Evolutionary conservation across 768 basidiomycete genomes (phyloP).

Genomic region (Porpolomopsis calyptriformis): DNA sequence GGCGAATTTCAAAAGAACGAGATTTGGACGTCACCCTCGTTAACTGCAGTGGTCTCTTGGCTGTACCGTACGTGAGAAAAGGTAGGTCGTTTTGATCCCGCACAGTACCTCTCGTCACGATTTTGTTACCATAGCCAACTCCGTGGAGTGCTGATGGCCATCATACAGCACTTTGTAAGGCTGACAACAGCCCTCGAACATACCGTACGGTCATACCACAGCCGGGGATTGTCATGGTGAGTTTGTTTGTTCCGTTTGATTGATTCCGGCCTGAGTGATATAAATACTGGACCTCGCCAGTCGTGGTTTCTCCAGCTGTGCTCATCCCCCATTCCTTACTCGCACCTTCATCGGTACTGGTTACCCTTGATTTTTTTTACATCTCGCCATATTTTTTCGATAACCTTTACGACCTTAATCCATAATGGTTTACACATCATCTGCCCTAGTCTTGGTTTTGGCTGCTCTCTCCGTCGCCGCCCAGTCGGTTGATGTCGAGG

Average conservation of each 20-base stretch:
- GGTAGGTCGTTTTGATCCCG: no score
- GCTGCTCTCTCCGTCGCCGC: not conserved
- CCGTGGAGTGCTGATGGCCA: no score
- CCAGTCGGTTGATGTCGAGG: not conserved
- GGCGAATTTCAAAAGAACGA: not conserved
- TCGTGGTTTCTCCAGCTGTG: not conserved
- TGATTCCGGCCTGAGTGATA: not conserved
- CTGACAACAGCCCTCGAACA: no score
- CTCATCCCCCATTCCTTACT: not conserved
- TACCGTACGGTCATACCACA: no score
- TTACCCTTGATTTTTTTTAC: not conserved
- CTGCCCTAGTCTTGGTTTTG: not conserved
- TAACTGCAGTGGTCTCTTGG: no score
- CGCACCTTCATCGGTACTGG: not conserved
- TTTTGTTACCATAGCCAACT: no score
- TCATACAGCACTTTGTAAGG: no score
- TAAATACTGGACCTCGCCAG: not conserved
- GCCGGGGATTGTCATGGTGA: no score
- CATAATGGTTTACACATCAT: not conserved
- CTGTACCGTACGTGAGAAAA: not conserved
- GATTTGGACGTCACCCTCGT: no score
- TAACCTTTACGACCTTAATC: not conserved
- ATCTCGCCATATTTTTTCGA: not conserved
- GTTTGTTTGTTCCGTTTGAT: no score
- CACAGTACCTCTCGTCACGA: no score